phyloP scores from a whole-genome alignment of 305 asterid species.

The Caryopteris hybrid region DNA sequence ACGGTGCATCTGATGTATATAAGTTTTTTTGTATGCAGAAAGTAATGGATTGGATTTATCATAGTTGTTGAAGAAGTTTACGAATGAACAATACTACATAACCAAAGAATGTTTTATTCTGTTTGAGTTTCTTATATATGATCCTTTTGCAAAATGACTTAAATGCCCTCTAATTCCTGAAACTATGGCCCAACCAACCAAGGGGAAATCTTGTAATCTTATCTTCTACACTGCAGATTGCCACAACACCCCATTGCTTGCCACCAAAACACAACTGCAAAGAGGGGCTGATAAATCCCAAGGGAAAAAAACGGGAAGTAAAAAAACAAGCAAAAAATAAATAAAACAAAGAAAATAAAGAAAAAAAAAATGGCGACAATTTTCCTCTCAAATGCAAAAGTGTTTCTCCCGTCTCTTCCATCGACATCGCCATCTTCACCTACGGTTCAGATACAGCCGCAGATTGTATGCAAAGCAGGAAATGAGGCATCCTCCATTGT shows the following conservation, averaged over 20 bases:
- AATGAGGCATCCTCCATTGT: constrained; percentile 31
- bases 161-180: not conserved
- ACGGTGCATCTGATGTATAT: too few species aligned
- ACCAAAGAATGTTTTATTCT: too few species aligned
- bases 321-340: not conserved
- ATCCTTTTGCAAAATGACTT: constrained; percentile 5
- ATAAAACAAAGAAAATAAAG: not conserved
- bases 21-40: too few species aligned
- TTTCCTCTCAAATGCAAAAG: constrained; percentile 54
- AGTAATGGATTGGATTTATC: too few species aligned
- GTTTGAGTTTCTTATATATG: too few species aligned
- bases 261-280: constrained; percentile 32
- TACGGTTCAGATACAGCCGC: constrained; percentile 20
- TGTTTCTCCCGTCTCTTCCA: constrained; percentile 34
- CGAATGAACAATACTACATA: too few species aligned
- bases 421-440: constrained; percentile 36
- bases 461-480: constrained; percentile 38
- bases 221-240: constrained; percentile 41
- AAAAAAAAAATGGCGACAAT: constrained; percentile 49
- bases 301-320: too few species aligned
- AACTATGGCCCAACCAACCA: constrained; percentile 15
- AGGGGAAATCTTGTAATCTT: constrained; percentile 56
- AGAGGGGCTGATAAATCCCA: not conserved
- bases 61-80: too few species aligned
- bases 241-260: constrained; percentile 42